A percentile compares a stretch with the other conserved stretches of the same genome.
phyloP scores from a whole-genome alignment of 2,329 filamentous ascomycete species.

The Colletotrichum trifolii region DNA sequence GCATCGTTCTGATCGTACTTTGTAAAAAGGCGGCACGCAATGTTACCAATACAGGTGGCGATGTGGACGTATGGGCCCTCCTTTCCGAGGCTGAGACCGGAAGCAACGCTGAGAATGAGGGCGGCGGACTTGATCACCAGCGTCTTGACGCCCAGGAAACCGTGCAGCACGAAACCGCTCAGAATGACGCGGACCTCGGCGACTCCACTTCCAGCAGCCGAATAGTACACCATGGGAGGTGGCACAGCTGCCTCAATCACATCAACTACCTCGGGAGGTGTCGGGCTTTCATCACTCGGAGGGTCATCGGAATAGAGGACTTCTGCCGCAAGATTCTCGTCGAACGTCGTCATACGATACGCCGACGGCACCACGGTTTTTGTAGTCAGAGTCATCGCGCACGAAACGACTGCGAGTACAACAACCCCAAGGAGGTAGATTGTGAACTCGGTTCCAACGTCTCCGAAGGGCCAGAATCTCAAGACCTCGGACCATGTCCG shows the following conservation, averaged over 20 bases:
- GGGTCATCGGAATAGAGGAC: conserved; percentile 50
- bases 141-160: conserved; percentile 90
- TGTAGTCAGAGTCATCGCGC: conserved; percentile 85
- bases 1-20: conserved; percentile 97
- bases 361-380: conserved; percentile 94
- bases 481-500: conserved; percentile 65
- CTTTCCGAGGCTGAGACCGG: conserved; percentile 92
- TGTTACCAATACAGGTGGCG: conserved; percentile 93
- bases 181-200: conserved; percentile 97
- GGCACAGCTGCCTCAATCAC: conserved; percentile 46
- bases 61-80: conserved; percentile 98
- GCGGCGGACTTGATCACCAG: conserved; percentile 86
- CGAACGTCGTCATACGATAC: conserved; percentile 86
- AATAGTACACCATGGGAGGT: conserved; percentile 91
- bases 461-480: conserved; percentile 55
- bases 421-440: conserved; percentile 81
- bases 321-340: conserved; percentile 87
- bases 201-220: conserved; percentile 94
- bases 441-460: conserved; percentile 77
- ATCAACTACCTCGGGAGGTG: conserved; percentile 53
- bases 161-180: conserved; percentile 97
- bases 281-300: conserved; percentile 56
- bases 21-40: conserved; percentile 89
- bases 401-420: conserved; percentile 76
- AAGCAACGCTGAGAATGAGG: conserved; percentile 88